phyloP scores from a whole-genome alignment of 805 yeast species.

The Candida bentonensis region DNA sequence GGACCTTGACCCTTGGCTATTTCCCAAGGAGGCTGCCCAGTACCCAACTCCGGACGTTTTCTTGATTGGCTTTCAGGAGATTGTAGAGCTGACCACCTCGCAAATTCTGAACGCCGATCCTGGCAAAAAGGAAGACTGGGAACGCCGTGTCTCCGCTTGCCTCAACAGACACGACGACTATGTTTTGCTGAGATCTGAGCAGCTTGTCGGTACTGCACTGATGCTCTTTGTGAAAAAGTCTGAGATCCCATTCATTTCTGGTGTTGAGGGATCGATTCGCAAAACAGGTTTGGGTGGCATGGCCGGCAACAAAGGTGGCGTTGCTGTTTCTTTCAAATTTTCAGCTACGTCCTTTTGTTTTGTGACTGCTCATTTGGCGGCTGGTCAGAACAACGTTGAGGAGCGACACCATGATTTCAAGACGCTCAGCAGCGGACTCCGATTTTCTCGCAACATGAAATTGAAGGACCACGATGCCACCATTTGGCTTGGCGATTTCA shows the following conservation, averaged over 20 bases:
- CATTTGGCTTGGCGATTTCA: constrained; percentile 91
- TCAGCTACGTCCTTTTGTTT: constrained; percentile 72
- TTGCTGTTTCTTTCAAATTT: constrained; percentile 75
- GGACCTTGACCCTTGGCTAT: constrained; percentile 67
- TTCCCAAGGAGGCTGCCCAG: constrained; percentile 34
- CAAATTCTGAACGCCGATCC: constrained; percentile 77
- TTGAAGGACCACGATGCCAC: constrained; percentile 74
- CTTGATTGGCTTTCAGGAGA: constrained; percentile 87
- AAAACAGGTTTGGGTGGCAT: constrained; percentile 96
- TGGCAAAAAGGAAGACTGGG: constrained; percentile 72
- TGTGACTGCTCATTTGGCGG: constrained; percentile 86
- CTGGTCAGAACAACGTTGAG: constrained; percentile 67
- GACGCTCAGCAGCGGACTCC: constrained; percentile 58
- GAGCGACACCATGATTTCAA: constrained; percentile 81
- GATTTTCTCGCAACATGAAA: constrained; percentile 64
- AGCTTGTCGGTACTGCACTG: constrained; percentile 77
- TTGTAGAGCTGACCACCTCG: constrained; percentile 85
- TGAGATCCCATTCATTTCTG: constrained; percentile 47
- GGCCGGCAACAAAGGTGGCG: constrained; percentile 94
- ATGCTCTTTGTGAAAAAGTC: constrained; percentile 55
- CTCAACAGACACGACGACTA: constrained; percentile 47
- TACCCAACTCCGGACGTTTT: constrained; percentile 54
- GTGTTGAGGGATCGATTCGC: constrained; percentile 87
- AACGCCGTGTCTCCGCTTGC: constrained; percentile 44
- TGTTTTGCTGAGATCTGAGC: constrained; percentile 65